Evolutionary conservation across 1,139 yeast genomes (phyloP).

Genomic region (Kodamaea alishanica): DNA sequence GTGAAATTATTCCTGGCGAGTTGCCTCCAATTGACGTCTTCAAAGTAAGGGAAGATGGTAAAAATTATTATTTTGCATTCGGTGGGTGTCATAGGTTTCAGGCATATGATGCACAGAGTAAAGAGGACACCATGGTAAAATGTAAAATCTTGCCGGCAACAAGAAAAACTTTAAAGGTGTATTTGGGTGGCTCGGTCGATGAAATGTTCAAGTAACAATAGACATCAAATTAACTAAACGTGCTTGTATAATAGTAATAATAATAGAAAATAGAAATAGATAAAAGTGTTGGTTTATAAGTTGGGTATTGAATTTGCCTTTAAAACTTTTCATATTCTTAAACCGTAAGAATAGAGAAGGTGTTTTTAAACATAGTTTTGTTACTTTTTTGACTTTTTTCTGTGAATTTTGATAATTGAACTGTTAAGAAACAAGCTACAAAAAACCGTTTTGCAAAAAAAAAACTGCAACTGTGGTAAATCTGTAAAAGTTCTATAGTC

Average conservation of each 20-base stretch:
- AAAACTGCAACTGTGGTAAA: too few species aligned
- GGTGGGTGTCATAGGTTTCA: conserved; percentile 86
- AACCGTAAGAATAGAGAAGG: too few species aligned
- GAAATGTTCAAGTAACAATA: conserved; percentile 37
- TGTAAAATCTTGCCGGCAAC: conserved; percentile 70
- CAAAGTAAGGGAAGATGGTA: conserved; percentile 58
- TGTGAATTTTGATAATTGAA: too few species aligned
- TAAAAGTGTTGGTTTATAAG: background rate
- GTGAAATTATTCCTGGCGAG: conserved; percentile 57
- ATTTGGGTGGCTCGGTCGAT: conserved; percentile 65
- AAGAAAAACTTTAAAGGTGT: conserved; percentile 53
- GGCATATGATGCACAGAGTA: conserved; percentile 54
- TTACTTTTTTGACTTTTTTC: too few species aligned
- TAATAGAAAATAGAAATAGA: background rate
- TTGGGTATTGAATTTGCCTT: background rate
- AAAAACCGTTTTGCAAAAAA: too few species aligned
- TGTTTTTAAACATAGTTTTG: too few species aligned
- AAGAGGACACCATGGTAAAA: conserved; percentile 47
- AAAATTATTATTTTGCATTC: conserved; percentile 67
- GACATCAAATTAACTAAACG: background rate
- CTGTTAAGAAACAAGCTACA: too few species aligned
- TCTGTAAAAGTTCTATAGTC: too few species aligned
- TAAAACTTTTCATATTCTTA: too few species aligned
- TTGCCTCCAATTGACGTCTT: conserved; percentile 77
- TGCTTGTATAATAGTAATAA: too few species aligned